A percentile compares a stretch with the other conserved stretches of the same genome.
Conservation (phyloP, 306 rosid genomes). For the Astragalus membranaceus region DNA sequence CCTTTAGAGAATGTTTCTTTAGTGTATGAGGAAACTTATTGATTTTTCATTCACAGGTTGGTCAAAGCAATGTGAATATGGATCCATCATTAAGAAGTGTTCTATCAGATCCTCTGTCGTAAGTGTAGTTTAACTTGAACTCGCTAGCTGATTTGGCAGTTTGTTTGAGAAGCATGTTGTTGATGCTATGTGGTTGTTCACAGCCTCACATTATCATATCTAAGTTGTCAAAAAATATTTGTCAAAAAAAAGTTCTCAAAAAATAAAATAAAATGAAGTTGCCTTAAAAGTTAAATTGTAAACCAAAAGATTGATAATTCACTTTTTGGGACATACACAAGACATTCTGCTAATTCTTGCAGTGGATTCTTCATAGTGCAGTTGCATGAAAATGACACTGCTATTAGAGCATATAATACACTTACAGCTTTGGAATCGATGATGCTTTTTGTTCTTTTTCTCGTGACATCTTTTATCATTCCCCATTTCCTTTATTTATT, state of each 20-base stretch:
- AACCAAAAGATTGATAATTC: not conserved
- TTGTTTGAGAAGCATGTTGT: not conserved
- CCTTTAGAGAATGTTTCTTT: not conserved
- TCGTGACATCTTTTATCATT: conserved; percentile 8
- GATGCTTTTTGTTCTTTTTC: not conserved
- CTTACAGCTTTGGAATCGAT: not conserved
- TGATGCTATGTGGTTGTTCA: conserved; percentile 2
- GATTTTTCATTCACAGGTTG: conserved; percentile 43
- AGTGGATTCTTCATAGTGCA: not conserved
- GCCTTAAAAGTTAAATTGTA: not conserved
- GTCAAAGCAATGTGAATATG: conserved; percentile 50
- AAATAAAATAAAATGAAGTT: not conserved
- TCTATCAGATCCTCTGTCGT: conserved; percentile 92
- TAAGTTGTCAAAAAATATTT: not conserved
- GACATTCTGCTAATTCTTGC: conserved; percentile 9
- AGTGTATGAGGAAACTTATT: conserved; percentile 1
- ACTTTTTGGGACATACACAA: not conserved
- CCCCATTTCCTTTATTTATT: conserved; percentile 3
- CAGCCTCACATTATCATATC: not conserved
- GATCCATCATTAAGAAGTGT: conserved; percentile 85
- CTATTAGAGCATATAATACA: not conserved
- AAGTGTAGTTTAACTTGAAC: conserved; percentile 38
- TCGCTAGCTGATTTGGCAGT: conserved; percentile 1
- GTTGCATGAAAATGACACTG: not conserved
- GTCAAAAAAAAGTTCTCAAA: no score